Percentiles rank a stretch among this genome's conserved stretches.
Conservation (phyloP, 2,329 filamentous ascomycete species). For the Phaeosphaeriaceae sp. region DNA sequence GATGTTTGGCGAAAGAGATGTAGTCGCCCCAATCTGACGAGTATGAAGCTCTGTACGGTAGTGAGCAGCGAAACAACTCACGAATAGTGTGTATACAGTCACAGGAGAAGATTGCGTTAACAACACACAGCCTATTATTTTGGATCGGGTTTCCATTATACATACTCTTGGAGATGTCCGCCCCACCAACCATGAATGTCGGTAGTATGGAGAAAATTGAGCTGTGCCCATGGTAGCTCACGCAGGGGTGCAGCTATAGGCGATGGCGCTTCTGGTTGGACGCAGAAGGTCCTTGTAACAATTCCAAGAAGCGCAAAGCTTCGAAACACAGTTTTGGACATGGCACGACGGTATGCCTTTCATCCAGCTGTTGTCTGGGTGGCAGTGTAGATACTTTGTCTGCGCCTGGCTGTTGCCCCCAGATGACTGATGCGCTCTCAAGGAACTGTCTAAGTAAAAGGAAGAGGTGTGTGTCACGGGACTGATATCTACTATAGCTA, state of each 20-base stretch:
- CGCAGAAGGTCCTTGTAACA: constrained; percentile 54
- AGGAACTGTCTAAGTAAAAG: not conserved
- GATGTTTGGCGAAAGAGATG: constrained; percentile 85
- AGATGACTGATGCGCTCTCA: constrained; percentile 7
- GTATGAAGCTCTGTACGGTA: constrained; percentile 72
- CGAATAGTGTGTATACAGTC: no score
- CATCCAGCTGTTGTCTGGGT: constrained; percentile 10
- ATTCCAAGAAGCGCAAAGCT: constrained; percentile 19
- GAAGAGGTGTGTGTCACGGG: no score
- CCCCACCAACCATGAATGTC: constrained; percentile 95
- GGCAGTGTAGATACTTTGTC: constrained; percentile 25
- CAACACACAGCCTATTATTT: no score
- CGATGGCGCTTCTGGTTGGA: constrained; percentile 80
- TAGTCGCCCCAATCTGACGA: constrained; percentile 98
- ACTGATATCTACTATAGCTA: no score
- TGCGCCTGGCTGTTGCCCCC: constrained; percentile 8
- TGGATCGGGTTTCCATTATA: no score
- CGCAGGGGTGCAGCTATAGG: constrained; percentile 83
- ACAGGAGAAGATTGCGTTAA: no score
- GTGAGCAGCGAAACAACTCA: constrained; percentile 6
- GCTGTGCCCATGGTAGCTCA: constrained; percentile 85
- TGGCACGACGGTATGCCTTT: not conserved
- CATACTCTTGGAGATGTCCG: constrained; percentile 88
- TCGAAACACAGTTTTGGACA: constrained; percentile 24
- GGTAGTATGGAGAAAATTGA: constrained; percentile 91